Conservation (phyloP, 1,284 basidiomycete species). For the Fomitiporia mediterranea region DNA sequence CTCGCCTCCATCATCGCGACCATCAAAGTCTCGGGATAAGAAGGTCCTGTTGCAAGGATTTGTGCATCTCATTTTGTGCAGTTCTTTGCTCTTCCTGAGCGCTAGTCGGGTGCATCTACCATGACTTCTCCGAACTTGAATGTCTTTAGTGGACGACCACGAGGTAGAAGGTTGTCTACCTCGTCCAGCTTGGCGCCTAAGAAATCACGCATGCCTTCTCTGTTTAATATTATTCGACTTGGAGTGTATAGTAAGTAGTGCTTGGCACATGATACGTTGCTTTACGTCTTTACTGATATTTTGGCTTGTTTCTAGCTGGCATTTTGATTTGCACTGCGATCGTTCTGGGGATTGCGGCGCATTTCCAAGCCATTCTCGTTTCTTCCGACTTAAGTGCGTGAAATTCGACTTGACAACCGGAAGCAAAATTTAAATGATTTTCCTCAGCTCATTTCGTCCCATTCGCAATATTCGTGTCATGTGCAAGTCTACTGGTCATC, state of each 20-base stretch:
- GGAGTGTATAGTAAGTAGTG: slow-evolving; percentile 49
- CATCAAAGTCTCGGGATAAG: slow-evolving; percentile 7
- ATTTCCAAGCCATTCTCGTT: slow-evolving; percentile 64
- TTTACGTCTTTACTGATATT: background rate
- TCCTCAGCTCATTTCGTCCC: slow-evolving; percentile 73
- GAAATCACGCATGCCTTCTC: slow-evolving; percentile 39
- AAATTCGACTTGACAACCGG: background rate
- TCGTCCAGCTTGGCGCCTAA: slow-evolving; percentile 16
- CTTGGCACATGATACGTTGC: background rate
- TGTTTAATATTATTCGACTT: slow-evolving; percentile 60
- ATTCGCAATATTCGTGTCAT: slow-evolving; percentile 74
- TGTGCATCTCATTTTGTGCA: background rate
- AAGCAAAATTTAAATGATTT: background rate
- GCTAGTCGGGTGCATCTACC: background rate
- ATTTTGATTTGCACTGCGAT: slow-evolving; percentile 69
- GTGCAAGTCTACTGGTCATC: slow-evolving; percentile 61
- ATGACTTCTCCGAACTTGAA: slow-evolving; percentile 9
- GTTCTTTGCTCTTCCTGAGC: background rate
- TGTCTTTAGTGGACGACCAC: slow-evolving; percentile 2
- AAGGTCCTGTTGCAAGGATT: background rate
- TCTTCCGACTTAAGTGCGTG: slow-evolving; percentile 73
- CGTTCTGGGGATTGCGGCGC: slow-evolving; percentile 69
- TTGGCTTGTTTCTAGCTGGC: slow-evolving; percentile 37
- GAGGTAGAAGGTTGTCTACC: slow-evolving; percentile 9
- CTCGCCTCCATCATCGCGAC: background rate